A percentile compares a stretch with the other conserved stretches of the same genome.
These are phyloP conservation scores for Epichloe gansuensis DNA, from an alignment of 2,329 filamentous ascomycete genomes.

Conservation along the genomic window DNA sequence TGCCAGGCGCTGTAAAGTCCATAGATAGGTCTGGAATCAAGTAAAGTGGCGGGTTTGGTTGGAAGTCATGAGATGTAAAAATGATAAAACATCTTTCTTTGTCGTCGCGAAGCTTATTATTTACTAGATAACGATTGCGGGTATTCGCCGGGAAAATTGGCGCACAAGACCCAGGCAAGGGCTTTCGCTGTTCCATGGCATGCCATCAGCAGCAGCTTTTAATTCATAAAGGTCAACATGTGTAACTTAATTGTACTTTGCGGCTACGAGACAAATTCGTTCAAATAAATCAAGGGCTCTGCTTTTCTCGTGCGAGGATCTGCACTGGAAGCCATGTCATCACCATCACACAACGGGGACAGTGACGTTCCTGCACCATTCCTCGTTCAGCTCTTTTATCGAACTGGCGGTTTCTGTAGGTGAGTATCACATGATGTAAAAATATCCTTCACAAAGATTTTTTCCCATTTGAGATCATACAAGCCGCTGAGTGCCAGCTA, in stretches of 20 bases:
- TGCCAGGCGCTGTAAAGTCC: too few relatives aligned
- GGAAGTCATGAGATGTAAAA: too few relatives aligned
- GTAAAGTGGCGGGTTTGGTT: too few relatives aligned
- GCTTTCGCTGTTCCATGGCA: not conserved
- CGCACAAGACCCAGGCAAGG: too few relatives aligned
- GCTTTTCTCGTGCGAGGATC: not conserved
- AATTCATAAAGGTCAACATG: not conserved
- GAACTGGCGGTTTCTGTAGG: constrained; percentile 59
- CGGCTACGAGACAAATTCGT: not conserved
- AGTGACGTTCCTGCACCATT: constrained; percentile 67
- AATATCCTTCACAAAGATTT: not conserved
- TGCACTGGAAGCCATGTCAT: constrained; percentile 10
- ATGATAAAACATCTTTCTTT: not conserved
- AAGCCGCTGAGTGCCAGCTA: too few relatives aligned
- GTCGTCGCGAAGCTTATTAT: not conserved
- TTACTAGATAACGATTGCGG: constrained; percentile 16
- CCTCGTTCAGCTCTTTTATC: constrained; percentile 76
- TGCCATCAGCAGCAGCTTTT: not conserved
- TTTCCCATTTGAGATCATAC: too few relatives aligned
- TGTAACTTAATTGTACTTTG: not conserved
- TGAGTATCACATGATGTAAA: constrained; percentile 17
- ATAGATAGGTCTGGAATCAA: too few relatives aligned
- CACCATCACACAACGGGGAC: constrained; percentile 33
- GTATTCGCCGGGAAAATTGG: constrained; percentile 14
- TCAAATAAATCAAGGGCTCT: not conserved